A percentile compares a stretch with the other conserved stretches of the same genome.
phyloP scores from a whole-genome alignment of 192 early-diverging fungal genomes.

The Entophlyctis luteolus region DNA sequence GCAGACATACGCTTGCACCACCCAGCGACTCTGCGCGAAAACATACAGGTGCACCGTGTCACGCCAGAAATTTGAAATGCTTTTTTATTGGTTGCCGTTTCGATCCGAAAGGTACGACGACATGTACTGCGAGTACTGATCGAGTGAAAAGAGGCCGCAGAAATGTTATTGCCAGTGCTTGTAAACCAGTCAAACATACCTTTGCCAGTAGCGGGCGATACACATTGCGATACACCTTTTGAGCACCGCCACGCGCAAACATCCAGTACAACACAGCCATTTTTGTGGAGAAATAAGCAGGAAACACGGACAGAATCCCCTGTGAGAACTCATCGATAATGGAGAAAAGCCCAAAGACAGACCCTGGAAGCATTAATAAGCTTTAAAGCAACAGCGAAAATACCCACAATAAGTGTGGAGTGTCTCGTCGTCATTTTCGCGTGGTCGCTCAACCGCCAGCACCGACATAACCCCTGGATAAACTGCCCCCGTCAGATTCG shows the following conservation, averaged over 20 bases:
- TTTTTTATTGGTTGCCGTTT: too few species aligned
- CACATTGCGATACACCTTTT: slow-evolving; percentile 37
- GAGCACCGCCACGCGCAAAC: slow-evolving; percentile 36
- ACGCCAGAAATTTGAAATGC: too few species aligned
- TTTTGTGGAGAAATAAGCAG: slow-evolving; percentile 46
- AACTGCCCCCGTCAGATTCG: slow-evolving; percentile 40
- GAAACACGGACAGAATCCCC: slow-evolving; percentile 26
- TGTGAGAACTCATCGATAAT: slow-evolving; percentile 34
- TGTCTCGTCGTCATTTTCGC: slow-evolving; percentile 47
- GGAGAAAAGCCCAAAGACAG: slow-evolving; percentile 43
- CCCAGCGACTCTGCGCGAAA: too few species aligned
- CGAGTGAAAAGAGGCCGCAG: too few species aligned
- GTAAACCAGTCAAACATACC: too few species aligned
- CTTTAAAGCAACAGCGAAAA: neutral
- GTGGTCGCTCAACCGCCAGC: slow-evolving; percentile 44
- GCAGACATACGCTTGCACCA: too few species aligned
- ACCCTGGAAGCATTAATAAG: slow-evolving; percentile 33
- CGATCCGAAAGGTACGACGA: too few species aligned
- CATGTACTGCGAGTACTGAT: too few species aligned
- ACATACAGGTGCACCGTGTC: too few species aligned
- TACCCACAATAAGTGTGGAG: slow-evolving; percentile 55
- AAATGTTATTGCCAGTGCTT: too few species aligned
- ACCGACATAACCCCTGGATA: slow-evolving; percentile 42
- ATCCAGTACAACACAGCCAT: slow-evolving; percentile 47
- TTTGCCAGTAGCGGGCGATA: slow-evolving; percentile 36